Percentiles rank a stretch among this genome's conserved stretches.
Evolutionary conservation across 495 filamentous ascomycete genomes (phyloP).

Genomic region (Tuber indicum): DNA sequence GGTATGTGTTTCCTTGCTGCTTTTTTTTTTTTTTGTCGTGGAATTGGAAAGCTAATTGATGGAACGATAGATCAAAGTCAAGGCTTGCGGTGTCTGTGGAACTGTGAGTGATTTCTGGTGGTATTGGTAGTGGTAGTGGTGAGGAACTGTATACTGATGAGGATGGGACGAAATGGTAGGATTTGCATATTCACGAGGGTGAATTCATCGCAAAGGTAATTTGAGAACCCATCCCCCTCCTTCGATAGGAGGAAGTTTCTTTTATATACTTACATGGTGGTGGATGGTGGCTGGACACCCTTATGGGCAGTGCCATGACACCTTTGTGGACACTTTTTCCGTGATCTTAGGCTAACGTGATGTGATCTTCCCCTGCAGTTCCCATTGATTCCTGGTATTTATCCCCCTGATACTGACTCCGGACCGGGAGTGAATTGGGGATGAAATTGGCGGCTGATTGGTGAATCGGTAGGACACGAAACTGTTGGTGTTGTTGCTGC

Average conservation of each 20-base stretch:
- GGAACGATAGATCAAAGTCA: conserved; percentile 49
- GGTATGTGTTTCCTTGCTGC: conserved; percentile 38
- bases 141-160: conserved; percentile 19
- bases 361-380: conserved; percentile 43
- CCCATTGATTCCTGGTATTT: conserved; percentile 52
- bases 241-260: neutral
- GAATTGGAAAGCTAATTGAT: conserved; percentile 12
- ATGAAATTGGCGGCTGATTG: conserved; percentile 34
- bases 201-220: conserved; percentile 57
- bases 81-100: conserved; percentile 65
- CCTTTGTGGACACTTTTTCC: conserved; percentile 32
- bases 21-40: neutral
- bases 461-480: conserved; percentile 49
- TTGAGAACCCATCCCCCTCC: neutral
- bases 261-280: conserved; percentile 10
- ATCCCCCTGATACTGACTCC: neutral
- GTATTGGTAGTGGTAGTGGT: neutral
- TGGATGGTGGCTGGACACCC: conserved; percentile 22
- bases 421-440: neutral
- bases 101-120: conserved; percentile 46
- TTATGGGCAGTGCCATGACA: conserved; percentile 18
- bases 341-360: conserved; percentile 20
- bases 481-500: conserved; percentile 54
- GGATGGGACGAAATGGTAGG: conserved; percentile 23
- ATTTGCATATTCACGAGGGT: conserved; percentile 59